Conservation (phyloP, 2,329 filamentous ascomycete species). For the Daldinia eschscholtzii region DNA sequence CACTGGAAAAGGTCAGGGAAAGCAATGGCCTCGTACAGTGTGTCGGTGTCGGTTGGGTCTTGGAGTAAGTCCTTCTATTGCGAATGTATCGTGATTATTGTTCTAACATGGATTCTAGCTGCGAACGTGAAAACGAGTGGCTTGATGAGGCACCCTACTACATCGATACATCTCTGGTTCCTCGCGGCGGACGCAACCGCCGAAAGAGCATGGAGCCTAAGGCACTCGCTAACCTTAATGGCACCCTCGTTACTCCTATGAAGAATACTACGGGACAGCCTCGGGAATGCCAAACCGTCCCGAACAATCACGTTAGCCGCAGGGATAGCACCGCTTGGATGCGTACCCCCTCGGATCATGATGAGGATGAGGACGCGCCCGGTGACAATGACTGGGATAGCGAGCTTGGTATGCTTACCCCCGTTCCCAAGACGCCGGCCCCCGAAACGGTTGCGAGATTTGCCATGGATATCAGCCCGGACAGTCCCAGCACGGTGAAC, state of each 20-base stretch:
- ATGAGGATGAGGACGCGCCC: slow-evolving; percentile 51
- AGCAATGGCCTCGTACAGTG: slow-evolving; percentile 82
- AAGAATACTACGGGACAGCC: slow-evolving; percentile 49
- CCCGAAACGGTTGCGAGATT: slow-evolving; percentile 67
- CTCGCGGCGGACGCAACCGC: slow-evolving; percentile 77
- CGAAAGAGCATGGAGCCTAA: slow-evolving; percentile 86
- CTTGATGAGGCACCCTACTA: slow-evolving; percentile 78
- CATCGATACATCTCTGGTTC: slow-evolving; percentile 75
- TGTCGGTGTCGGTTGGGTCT: slow-evolving; percentile 88
- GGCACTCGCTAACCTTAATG: slow-evolving; percentile 76
- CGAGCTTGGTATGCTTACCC: slow-evolving; percentile 62
- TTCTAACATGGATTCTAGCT: slow-evolving; percentile 63
- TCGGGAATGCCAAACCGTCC: slow-evolving; percentile 57
- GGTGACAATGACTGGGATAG: slow-evolving; percentile 55
- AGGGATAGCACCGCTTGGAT: slow-evolving; percentile 69
- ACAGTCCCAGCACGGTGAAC: slow-evolving; percentile 57
- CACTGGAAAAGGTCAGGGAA: slow-evolving; percentile 82
- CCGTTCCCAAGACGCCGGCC: slow-evolving; percentile 70
- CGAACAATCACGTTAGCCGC: slow-evolving; percentile 64
- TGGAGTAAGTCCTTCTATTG: slow-evolving; percentile 74
- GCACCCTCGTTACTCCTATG: slow-evolving; percentile 66
- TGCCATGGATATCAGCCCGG: slow-evolving; percentile 62
- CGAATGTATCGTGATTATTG: slow-evolving; percentile 3
- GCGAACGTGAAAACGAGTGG: slow-evolving; percentile 82
- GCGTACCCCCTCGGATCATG: slow-evolving; percentile 63